Conservation (phyloP, 306 rosid genomes). For the Leucaena leucocephala region DNA sequence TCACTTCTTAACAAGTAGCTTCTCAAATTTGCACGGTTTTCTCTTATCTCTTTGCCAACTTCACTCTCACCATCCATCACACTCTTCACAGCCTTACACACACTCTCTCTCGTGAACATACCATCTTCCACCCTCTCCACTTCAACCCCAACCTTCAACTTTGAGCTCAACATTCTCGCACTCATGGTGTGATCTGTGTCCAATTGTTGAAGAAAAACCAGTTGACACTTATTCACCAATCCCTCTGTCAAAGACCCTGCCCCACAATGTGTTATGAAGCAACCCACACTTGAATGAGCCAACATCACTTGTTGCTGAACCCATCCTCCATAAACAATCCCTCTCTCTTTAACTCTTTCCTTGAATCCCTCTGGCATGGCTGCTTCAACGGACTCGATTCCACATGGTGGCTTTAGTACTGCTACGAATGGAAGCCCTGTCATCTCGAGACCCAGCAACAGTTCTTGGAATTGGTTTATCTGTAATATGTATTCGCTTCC, state of each 20-base stretch:
- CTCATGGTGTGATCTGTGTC: neutral
- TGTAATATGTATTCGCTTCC: neutral
- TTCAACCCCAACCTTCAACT: conserved; percentile 3
- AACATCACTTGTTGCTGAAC: conserved; percentile 4
- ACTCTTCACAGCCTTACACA: conserved; percentile 44
- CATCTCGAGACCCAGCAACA: no score
- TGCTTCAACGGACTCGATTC: no score
- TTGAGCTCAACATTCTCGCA: neutral
- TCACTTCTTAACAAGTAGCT: conserved; percentile 18
- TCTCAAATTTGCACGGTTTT: conserved; percentile 45
- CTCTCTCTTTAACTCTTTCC: no score
- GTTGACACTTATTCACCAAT: neutral
- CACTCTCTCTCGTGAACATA: conserved; percentile 46
- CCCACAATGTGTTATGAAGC: conserved; percentile 4
- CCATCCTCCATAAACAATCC: neutral
- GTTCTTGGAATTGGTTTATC: no score
- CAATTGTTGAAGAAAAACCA: neutral
- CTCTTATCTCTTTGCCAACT: conserved; percentile 36
- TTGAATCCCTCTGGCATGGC: no score
- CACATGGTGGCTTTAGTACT: no score
- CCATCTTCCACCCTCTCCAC: conserved; percentile 40
- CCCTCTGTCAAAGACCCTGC: neutral
- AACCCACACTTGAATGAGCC: neutral
- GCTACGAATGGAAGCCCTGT: no score
- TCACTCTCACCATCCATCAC: conserved; percentile 57